Percentiles rank a stretch among this genome's conserved stretches.
Conservation (phyloP, 2,329 filamentous ascomycete genomes). For the Colletotrichum siamense region DNA sequence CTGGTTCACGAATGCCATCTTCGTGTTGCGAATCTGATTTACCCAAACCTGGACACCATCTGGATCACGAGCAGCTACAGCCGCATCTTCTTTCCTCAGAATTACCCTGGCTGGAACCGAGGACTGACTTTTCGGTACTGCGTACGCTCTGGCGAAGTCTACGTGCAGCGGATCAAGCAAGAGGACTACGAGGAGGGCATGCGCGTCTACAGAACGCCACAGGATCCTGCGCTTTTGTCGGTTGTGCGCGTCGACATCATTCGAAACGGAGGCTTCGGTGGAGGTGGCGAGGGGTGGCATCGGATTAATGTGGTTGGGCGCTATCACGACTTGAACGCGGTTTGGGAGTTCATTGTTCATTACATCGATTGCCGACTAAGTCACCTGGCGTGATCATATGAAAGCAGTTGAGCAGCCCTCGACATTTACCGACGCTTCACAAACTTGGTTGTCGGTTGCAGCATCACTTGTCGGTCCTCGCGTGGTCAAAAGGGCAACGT, state of each 20-base stretch:
- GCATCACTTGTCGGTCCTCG: background rate
- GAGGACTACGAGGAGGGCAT: background rate
- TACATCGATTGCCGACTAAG: fast-evolving
- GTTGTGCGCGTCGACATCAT: background rate
- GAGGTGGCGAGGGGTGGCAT: background rate
- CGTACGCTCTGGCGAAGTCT: background rate
- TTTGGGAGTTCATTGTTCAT: background rate
- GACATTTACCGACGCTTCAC: background rate
- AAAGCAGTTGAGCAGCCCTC: background rate
- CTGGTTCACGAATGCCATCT: background rate
- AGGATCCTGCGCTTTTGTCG: background rate
- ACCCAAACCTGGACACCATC: background rate
- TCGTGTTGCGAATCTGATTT: background rate
- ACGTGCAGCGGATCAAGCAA: background rate
- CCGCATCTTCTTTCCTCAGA: background rate
- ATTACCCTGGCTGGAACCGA: background rate
- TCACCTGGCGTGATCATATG: background rate
- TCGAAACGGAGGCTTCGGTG: background rate
- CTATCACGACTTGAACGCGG: background rate
- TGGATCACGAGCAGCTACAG: background rate
- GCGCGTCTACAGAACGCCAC: background rate
- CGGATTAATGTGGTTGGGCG: background rate
- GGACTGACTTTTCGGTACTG: background rate
- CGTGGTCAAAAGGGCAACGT: background rate
- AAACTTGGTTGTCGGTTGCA: background rate